These are phyloP conservation scores for Trichoderma sp. DNA, from an alignment of 2,329 filamentous ascomycete genomes.

Conservation along the genomic window DNA sequence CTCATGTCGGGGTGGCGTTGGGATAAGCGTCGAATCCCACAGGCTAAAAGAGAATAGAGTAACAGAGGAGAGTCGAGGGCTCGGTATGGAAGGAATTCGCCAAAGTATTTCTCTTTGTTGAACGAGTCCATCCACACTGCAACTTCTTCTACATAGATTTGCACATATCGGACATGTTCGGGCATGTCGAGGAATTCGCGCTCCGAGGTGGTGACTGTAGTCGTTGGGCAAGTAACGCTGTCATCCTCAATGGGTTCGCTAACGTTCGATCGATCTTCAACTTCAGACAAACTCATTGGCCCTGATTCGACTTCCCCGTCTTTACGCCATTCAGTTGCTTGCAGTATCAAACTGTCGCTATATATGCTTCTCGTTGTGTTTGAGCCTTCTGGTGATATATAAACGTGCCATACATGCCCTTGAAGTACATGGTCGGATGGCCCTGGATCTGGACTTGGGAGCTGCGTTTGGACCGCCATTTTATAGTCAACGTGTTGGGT, in stretches of 20 bases:
- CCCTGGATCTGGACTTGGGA: background rate
- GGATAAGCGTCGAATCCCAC: constrained; percentile 78
- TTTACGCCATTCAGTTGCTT: constrained; percentile 14
- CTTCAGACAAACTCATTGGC: constrained; percentile 3
- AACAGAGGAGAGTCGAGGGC: constrained; percentile 83
- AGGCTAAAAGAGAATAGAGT: constrained; percentile 83
- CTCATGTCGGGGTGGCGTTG: constrained; percentile 70
- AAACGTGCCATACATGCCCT: background rate
- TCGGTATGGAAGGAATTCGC: constrained; percentile 77
- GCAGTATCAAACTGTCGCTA: constrained; percentile 5
- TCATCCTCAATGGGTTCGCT: constrained; percentile 3
- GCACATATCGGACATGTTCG: constrained; percentile 85
- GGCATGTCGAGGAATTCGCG: constrained; percentile 67
- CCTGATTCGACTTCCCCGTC: background rate
- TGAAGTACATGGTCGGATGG: background rate
- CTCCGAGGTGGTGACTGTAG: constrained; percentile 21
- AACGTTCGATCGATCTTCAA: constrained; percentile 7
- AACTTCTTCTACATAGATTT: constrained; percentile 87
- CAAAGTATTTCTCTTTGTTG: constrained; percentile 83
- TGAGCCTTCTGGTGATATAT: constrained; percentile 7
- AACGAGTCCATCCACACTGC: constrained; percentile 93
- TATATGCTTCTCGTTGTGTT: constrained; percentile 6
- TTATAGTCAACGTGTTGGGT: background rate
- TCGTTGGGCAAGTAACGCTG: background rate
- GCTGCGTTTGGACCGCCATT: background rate